These are phyloP conservation scores for Geosiphon pyriformis DNA, from an alignment of 192 early-diverging fungal genomes.

Conservation along the genomic window DNA sequence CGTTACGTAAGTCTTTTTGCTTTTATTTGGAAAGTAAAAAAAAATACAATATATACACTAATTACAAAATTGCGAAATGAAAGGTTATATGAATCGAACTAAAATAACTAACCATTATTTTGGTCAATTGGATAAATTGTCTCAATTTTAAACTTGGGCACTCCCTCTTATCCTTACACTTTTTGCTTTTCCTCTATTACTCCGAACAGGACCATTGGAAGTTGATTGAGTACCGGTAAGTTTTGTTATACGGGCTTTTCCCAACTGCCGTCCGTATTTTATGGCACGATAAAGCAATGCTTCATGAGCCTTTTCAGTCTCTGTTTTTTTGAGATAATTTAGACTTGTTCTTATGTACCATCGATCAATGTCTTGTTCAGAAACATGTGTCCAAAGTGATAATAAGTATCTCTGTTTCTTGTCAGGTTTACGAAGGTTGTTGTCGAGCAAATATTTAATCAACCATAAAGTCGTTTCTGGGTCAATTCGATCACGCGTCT, in stretches of 20 bases:
- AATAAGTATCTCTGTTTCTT: not conserved
- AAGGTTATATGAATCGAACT: too few relatives aligned
- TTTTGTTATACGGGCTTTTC: not conserved
- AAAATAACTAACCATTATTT: too few relatives aligned
- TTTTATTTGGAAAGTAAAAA: too few relatives aligned
- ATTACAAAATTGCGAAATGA: too few relatives aligned
- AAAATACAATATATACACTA: too few relatives aligned
- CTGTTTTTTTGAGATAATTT: conserved; percentile 15
- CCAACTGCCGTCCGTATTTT: conserved; percentile 1
- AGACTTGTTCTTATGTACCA: conserved; percentile 14
- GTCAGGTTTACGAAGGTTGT: conserved; percentile 12
- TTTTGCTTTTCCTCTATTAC: not conserved
- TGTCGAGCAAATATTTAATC: conserved; percentile 20
- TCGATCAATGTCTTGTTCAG: conserved; percentile 9
- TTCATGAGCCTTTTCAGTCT: not conserved
- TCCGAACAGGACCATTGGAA: not conserved
- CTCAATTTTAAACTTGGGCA: not conserved
- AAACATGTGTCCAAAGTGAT: conserved; percentile 13
- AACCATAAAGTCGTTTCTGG: conserved; percentile 8
- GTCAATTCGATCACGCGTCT: conserved; percentile 6
- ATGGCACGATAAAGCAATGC: conserved; percentile 7
- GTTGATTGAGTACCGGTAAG: not conserved
- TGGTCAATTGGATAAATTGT: too few relatives aligned
- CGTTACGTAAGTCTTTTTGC: too few relatives aligned
- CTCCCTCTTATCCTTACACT: not conserved